Conservation (phyloP, 169 alveolate species). For the Eimeria mitis region DNA sequence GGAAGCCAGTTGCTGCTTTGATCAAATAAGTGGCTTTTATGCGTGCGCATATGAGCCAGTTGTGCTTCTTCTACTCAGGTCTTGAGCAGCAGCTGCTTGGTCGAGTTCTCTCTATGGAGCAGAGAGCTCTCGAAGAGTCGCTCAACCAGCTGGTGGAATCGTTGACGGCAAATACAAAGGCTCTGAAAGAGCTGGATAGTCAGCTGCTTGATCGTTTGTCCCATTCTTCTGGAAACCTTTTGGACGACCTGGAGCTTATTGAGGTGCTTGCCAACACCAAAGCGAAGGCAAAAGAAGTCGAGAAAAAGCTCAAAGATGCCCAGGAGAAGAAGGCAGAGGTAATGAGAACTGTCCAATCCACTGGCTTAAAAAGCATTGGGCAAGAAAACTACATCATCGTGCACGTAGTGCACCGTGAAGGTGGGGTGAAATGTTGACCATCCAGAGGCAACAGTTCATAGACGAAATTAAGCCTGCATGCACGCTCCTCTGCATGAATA, state of each 20-base stretch:
- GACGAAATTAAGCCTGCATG: too few species aligned
- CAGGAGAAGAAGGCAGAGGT: conserved; percentile 87
- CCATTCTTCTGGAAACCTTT: conserved; percentile 95
- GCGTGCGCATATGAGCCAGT: conserved; percentile 66
- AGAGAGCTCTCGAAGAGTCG: conserved; percentile 95
- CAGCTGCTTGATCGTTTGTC: conserved; percentile 96
- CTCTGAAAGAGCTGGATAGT: conserved; percentile 92
- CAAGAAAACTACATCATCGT: too few species aligned
- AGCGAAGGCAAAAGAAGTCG: conserved; percentile 96
- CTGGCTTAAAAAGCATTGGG: not conserved
- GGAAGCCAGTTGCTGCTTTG: not conserved
- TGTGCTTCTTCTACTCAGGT: conserved; percentile 83
- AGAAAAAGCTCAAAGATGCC: conserved; percentile 91
- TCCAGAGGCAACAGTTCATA: too few species aligned
- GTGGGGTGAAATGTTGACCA: not conserved
- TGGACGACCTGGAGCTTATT: conserved; percentile 97
- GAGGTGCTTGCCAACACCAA: conserved; percentile 96
- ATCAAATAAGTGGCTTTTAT: conserved; percentile 81
- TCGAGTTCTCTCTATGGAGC: conserved; percentile 97
- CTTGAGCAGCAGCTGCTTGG: conserved; percentile 98
- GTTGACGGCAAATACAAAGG: conserved; percentile 95
- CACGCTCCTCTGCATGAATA: not conserved
- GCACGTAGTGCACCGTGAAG: not conserved
- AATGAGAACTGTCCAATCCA: not conserved
- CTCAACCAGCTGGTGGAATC: conserved; percentile 83